phyloP scores from a whole-genome alignment of 306 rosid genomes.

The apple (Malus domestica) region DNA sequence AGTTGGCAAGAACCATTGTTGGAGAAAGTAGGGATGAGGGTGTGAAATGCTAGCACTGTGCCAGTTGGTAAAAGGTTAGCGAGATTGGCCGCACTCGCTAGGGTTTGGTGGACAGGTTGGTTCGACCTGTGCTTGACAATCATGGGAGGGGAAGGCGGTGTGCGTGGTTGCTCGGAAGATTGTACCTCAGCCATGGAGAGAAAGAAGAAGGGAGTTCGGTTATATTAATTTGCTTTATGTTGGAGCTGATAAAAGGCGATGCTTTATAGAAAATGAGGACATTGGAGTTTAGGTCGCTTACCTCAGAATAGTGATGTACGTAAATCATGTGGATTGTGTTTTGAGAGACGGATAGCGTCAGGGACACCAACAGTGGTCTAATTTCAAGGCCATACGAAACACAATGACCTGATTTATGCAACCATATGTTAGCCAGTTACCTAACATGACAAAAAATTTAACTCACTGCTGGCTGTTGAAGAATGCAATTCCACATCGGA shows the following conservation, averaged over 20 bases:
- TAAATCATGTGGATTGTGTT: not conserved
- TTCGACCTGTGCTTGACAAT: not conserved
- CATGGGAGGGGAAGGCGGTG: not conserved
- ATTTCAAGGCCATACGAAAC: not conserved
- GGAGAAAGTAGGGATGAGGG: slow-evolving; percentile 35
- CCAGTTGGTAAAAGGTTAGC: slow-evolving; percentile 37
- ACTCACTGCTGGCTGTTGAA: not conserved
- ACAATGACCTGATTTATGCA: not conserved
- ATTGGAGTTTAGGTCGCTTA: not conserved
- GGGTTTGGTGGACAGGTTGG: slow-evolving; percentile 18
- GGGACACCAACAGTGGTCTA: not conserved
- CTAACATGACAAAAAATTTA: not conserved
- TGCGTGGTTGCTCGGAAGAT: not conserved
- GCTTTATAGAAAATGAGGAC: not conserved
- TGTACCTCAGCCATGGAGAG: slow-evolving; percentile 12
- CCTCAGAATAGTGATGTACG: not conserved
- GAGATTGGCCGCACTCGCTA: slow-evolving; percentile 31
- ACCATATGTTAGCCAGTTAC: not conserved
- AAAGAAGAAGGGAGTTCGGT: not conserved
- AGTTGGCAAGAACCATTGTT: slow-evolving; percentile 32
- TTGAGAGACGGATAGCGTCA: not conserved
- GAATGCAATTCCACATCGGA: too few species aligned
- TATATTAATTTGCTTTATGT: not conserved
- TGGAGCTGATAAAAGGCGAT: not conserved
- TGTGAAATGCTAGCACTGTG: slow-evolving; percentile 28